phyloP scores from a whole-genome alignment of 2,329 filamentous ascomycete species.

The Orbilia brochopaga region DNA sequence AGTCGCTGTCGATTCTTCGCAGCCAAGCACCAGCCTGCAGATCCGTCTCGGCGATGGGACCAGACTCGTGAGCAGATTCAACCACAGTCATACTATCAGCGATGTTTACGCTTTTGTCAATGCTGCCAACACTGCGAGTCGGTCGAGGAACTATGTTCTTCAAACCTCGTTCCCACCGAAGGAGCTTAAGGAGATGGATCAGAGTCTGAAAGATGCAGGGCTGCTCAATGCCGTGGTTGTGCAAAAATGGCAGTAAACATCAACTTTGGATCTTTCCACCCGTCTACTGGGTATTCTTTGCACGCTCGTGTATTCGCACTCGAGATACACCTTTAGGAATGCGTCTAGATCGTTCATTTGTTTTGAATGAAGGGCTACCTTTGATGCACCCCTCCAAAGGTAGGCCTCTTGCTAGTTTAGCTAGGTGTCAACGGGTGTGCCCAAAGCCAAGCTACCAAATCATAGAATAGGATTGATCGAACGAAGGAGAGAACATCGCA shows the following conservation, averaged over 20 bases:
- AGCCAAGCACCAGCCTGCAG: conserved; percentile 73
- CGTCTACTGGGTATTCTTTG: neutral
- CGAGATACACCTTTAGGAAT: neutral
- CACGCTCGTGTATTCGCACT: neutral
- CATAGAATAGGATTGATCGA: neutral
- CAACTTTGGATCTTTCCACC: too few relatives aligned
- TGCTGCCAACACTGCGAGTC: conserved; percentile 67
- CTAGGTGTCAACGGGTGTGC: too few relatives aligned
- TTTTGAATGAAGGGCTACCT: neutral
- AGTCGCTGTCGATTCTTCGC: conserved; percentile 67
- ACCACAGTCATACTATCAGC: conserved; percentile 76
- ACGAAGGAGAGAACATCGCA: neutral
- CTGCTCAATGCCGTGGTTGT: conserved; percentile 64
- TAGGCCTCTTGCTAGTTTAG: too few relatives aligned
- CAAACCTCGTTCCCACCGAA: conserved; percentile 85
- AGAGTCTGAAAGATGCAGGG: conserved; percentile 58
- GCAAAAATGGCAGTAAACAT: conserved; percentile 64
- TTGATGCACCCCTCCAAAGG: too few relatives aligned
- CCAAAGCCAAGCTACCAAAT: too few relatives aligned
- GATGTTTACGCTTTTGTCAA: conserved; percentile 78
- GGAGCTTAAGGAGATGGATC: conserved; percentile 72
- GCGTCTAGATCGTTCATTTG: too few relatives aligned
- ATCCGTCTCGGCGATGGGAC: conserved; percentile 80
- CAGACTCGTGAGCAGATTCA: conserved; percentile 78
- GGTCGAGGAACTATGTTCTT: conserved; percentile 71